Evolutionary conservation across 73 alveolate genomes (phyloP).

Genomic region (Breviolum minutum): DNA sequence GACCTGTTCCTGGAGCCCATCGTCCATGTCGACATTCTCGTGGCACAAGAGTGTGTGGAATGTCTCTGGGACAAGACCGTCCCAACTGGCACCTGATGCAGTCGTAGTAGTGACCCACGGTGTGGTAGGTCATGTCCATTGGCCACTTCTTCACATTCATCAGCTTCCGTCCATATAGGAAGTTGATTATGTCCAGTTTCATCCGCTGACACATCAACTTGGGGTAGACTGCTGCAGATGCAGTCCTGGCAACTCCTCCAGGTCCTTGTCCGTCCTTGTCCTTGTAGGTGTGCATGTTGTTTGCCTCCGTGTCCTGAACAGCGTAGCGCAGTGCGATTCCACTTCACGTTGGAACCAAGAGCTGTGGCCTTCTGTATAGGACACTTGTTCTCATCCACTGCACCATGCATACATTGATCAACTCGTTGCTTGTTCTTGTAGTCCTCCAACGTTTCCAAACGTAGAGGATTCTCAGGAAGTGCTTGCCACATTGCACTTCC

Average conservation of each 20-base stretch:
- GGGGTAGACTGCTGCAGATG: not conserved
- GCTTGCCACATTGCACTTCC: not conserved
- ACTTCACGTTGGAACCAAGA: not conserved
- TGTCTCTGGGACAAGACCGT: not conserved
- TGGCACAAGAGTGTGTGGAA: not conserved
- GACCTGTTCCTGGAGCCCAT: not conserved
- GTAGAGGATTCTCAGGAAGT: not conserved
- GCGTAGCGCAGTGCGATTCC: not conserved
- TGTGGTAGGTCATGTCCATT: not conserved
- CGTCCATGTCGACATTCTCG: not conserved
- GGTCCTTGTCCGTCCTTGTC: not conserved
- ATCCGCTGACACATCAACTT: not conserved
- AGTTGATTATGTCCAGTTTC: not conserved
- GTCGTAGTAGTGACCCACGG: not conserved
- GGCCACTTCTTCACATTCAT: not conserved
- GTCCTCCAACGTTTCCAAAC: not conserved
- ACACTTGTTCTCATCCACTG: not conserved
- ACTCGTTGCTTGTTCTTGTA: not conserved
- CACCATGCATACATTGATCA: not conserved
- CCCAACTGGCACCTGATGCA: slow-evolving; percentile 7
- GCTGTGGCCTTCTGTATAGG: not conserved
- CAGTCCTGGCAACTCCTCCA: not conserved
- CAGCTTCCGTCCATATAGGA: not conserved
- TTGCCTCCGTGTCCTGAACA: not conserved
- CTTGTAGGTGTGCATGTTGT: not conserved